phyloP scores from a whole-genome alignment of 768 basidiomycete genomes.

The Nidula microcarpa region DNA sequence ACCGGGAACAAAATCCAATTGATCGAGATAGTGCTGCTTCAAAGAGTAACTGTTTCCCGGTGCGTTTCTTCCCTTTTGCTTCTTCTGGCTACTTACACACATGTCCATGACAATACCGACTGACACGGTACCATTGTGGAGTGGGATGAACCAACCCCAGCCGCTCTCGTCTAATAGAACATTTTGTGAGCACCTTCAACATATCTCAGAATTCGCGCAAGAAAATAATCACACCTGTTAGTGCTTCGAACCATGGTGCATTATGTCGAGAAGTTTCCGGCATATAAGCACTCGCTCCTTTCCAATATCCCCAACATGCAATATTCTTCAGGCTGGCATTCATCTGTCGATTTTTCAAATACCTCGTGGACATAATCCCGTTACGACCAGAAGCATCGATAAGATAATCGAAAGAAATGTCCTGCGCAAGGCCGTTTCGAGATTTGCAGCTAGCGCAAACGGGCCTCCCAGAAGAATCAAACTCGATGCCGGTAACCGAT shows the following conservation, averaged over 20 bases:
- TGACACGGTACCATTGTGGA: constrained; percentile 37
- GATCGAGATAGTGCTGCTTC: constrained; percentile 22
- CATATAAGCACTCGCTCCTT: constrained; percentile 19
- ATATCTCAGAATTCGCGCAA: neutral
- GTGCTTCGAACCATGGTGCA: constrained; percentile 31
- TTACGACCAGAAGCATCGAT: constrained; percentile 31
- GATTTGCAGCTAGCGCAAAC: neutral
- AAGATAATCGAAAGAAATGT: constrained; percentile 28
- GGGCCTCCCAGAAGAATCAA: too few relatives aligned
- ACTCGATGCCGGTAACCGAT: constrained; percentile 18
- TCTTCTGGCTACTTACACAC: constrained; percentile 24
- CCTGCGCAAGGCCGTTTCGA: constrained; percentile 14
- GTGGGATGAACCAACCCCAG: constrained; percentile 60
- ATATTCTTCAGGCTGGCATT: constrained; percentile 26
- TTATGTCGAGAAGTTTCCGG: constrained; percentile 25
- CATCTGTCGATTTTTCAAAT: constrained; percentile 27
- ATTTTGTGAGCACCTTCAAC: neutral
- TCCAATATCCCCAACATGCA: constrained; percentile 35
- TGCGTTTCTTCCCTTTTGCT: constrained; percentile 6
- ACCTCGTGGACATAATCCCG: constrained; percentile 33
- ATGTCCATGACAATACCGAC: constrained; percentile 51
- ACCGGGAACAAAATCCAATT: constrained; percentile 20
- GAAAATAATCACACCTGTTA: constrained; percentile 15
- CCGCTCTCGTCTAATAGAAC: constrained; percentile 40
- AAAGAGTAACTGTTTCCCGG: constrained; percentile 8